Evolutionary conservation across 2,329 filamentous ascomycete genomes (phyloP).

Genomic region (Colletotrichum orbiculare): DNA sequence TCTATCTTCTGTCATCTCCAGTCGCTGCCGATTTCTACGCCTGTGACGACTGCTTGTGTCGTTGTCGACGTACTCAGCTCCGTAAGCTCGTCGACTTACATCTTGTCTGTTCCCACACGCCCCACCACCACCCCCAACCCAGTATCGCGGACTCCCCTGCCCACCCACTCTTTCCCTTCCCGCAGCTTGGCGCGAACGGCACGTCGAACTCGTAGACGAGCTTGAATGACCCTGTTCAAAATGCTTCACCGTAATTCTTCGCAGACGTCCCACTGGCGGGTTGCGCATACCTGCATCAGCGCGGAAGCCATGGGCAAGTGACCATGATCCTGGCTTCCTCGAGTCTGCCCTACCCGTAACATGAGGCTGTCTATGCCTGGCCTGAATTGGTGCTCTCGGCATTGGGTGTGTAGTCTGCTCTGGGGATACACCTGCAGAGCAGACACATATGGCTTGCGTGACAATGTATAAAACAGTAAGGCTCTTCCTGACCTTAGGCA

Average conservation of each 20-base stretch:
- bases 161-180: conserved; percentile 1
- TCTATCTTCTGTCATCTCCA: too few species aligned
- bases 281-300: conserved; percentile 30
- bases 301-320: conserved; percentile 27
- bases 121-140: conserved; percentile 6
- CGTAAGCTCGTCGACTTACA: background rate
- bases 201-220: conserved; percentile 2
- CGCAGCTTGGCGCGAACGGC: conserved; percentile 6
- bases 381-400: background rate
- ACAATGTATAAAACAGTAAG: conserved; percentile 19
- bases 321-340: conserved; percentile 10
- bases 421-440: too few species aligned
- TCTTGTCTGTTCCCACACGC: conserved; percentile 5
- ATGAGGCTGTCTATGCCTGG: conserved; percentile 24
- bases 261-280: conserved; percentile 16
- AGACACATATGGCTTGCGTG: too few species aligned
- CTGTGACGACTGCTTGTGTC: background rate
- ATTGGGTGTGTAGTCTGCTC: background rate
- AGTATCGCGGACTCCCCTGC: conserved; percentile 13
- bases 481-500: conserved; percentile 4
- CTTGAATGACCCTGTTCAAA: background rate
- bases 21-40: background rate
- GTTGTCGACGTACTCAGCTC: conserved; percentile 23
- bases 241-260: conserved; percentile 11
- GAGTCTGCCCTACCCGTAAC: conserved; percentile 34